A percentile compares a stretch with the other conserved stretches of the same genome.
Conservation (phyloP, 441 rosid species). For the Aleurites moluccanus region DNA sequence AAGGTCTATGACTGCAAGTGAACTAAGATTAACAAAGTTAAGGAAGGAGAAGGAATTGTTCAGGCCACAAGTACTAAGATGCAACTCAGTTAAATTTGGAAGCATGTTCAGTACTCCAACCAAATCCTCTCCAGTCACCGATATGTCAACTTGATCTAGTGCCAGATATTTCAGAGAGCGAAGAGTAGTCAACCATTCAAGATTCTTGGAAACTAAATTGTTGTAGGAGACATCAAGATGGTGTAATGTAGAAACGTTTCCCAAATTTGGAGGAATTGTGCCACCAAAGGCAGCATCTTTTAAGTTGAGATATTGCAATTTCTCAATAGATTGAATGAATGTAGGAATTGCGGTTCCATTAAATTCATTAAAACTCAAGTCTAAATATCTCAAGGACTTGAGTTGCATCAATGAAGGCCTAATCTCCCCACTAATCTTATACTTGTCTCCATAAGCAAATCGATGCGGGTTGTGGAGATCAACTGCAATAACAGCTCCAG, state of each 20-base stretch:
- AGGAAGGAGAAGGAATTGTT: too few relatives aligned
- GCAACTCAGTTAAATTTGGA: neutral
- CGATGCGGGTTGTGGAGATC: constrained; percentile 38
- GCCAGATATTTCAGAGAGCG: constrained; percentile 31
- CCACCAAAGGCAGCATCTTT: constrained; percentile 38
- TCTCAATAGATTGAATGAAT: constrained; percentile 36
- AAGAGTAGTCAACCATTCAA: constrained; percentile 37
- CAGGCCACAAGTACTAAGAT: too few relatives aligned
- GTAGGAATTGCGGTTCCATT: neutral
- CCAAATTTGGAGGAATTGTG: constrained; percentile 29
- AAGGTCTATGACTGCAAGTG: too few relatives aligned
- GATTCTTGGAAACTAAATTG: constrained; percentile 4
- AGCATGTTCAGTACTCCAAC: neutral
- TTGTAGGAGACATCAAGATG: constrained; percentile 37
- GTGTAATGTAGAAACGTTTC: constrained; percentile 36
- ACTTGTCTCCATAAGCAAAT: constrained; percentile 8
- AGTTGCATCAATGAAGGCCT: constrained; percentile 36
- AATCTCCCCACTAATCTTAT: constrained; percentile 28
- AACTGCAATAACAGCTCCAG: constrained; percentile 17
- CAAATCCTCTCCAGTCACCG: neutral
- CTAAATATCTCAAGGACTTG: constrained; percentile 34
- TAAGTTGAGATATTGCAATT: constrained; percentile 32
- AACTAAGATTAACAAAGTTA: too few relatives aligned
- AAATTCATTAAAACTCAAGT: constrained; percentile 39
- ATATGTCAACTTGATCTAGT: constrained; percentile 2